Evolutionary conservation across 192 early-diverging fungal species (phyloP).

Genomic region (Thoreauomyces humboldtii): DNA sequence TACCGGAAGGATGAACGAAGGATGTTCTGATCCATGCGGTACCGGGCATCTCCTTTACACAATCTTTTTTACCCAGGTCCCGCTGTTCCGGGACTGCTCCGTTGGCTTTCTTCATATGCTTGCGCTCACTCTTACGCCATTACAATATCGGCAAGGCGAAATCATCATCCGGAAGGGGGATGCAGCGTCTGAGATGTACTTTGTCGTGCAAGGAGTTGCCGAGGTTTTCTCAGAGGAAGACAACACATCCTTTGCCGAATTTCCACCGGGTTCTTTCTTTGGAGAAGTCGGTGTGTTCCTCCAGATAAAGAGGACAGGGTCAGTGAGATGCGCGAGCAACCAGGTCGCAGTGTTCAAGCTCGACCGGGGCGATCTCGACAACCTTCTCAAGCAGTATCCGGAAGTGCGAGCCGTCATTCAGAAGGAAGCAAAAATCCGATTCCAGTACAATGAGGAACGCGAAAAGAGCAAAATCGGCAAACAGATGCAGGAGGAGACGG

Average conservation of each 20-base stretch:
- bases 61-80: slow-evolving; percentile 32
- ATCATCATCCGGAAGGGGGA: slow-evolving; percentile 48
- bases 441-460: slow-evolving; percentile 43
- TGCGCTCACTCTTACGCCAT: slow-evolving; percentile 42
- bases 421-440: slow-evolving; percentile 44
- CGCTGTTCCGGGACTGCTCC: slow-evolving; percentile 51
- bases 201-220: slow-evolving; percentile 45
- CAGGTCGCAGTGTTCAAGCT: slow-evolving; percentile 51
- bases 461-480: slow-evolving; percentile 39
- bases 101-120: slow-evolving; percentile 54
- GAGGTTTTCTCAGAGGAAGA: slow-evolving; percentile 51
- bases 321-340: slow-evolving; percentile 36
- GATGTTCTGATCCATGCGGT: not conserved
- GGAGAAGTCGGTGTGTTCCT: slow-evolving; percentile 55
- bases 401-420: slow-evolving; percentile 47
- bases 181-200: slow-evolving; percentile 51
- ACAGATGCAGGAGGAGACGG: slow-evolving; percentile 39
- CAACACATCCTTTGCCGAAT: slow-evolving; percentile 44
- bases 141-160: slow-evolving; percentile 44
- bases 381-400: slow-evolving; percentile 42
- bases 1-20: not conserved
- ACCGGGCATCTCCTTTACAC: slow-evolving; percentile 7
- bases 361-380: slow-evolving; percentile 43
- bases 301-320: slow-evolving; percentile 48
- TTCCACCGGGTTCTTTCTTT: slow-evolving; percentile 51